Evolutionary conservation across 352 stramenopile species (phyloP), one percentile per base, ranked within the genome.

Genomic region (Phytophthora vignae): DNA sequence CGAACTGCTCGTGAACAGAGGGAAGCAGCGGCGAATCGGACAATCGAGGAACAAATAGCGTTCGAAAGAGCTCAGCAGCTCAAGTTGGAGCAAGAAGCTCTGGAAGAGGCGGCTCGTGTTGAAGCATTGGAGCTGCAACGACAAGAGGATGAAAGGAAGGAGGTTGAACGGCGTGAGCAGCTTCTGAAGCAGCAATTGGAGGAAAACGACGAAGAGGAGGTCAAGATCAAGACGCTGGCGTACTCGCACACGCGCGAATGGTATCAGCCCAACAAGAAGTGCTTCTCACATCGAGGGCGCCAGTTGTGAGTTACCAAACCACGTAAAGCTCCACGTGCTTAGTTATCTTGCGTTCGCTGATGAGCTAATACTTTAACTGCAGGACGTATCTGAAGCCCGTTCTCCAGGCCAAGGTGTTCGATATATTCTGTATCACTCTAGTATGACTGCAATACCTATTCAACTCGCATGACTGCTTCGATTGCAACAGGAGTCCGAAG

Each of bases 371-470:
- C 10, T 42, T 58, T 50, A 49, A 50, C 38, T 60, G 46, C 33
- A 89, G 83, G 46, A 88, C 83, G 9, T 90, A 90, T 46, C 40
- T 90, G 27, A 90, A 88, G 52, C 81, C 83, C n/a, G 80, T 90
- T 38, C 75, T 85, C 31, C 66, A 71, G 19, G 12, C 58, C 12
- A 81, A 81, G 65, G 79, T 87, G n/a, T 3, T 19, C 46, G 17
- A 42, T 25, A 25, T 11, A 14, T 44, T 48, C 11, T 25, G 15
- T 33, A 1, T 56, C 49, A 15, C 11, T 53, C 22, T 29, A 52
- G 6, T 64, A 11, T 60, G 27, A 22, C 48, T 36, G 19, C 5
- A 21, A 14, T 73, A 10, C 14, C 2, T 49, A 29, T 25, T 58
- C 29, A 57, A 17, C 44, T 27, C 17, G 17, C 14, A 17, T 46